Conservation (phyloP, 495 filamentous ascomycete species). For the Halenospora varia region DNA sequence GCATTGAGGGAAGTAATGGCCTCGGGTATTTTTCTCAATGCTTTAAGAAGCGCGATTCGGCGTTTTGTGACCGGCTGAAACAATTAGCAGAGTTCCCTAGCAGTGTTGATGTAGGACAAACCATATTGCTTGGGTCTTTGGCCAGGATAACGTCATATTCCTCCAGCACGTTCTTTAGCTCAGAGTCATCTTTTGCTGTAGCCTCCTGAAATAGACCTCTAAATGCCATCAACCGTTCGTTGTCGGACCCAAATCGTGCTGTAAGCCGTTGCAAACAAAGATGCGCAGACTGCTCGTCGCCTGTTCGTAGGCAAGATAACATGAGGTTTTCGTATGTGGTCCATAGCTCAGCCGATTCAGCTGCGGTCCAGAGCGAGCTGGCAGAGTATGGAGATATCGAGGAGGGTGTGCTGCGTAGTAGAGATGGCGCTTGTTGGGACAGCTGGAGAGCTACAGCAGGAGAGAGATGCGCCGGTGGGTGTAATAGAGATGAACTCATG, state of each 20-base stretch:
- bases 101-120: slow-evolving; percentile 28
- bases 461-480: slow-evolving; percentile 43
- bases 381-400: slow-evolving; percentile 45
- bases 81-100: slow-evolving; percentile 10
- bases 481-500: slow-evolving; percentile 48
- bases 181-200: slow-evolving; percentile 57
- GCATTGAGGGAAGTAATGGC: slow-evolving; percentile 69
- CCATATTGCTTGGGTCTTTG: slow-evolving; percentile 76
- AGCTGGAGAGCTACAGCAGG: slow-evolving; percentile 56
- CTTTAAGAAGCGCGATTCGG: slow-evolving; percentile 72
- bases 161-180: slow-evolving; percentile 62
- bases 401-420: slow-evolving; percentile 52
- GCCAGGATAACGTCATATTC: slow-evolving; percentile 73
- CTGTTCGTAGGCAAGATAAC: slow-evolving; percentile 77
- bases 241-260: slow-evolving; percentile 72
- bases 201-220: slow-evolving; percentile 84
- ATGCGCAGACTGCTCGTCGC: slow-evolving; percentile 74
- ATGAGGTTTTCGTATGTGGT: slow-evolving; percentile 79
- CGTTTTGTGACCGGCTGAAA: slow-evolving; percentile 79
- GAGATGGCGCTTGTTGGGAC: slow-evolving; percentile 71
- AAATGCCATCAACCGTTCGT: slow-evolving; percentile 80
- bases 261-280: slow-evolving; percentile 69
- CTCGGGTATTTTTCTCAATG: slow-evolving; percentile 62
- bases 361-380: slow-evolving; percentile 46
- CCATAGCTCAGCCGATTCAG: slow-evolving; percentile 77